Base-by-base conservation (phyloP, 805 yeast species). In the Ascoidea rubescens region DNA sequence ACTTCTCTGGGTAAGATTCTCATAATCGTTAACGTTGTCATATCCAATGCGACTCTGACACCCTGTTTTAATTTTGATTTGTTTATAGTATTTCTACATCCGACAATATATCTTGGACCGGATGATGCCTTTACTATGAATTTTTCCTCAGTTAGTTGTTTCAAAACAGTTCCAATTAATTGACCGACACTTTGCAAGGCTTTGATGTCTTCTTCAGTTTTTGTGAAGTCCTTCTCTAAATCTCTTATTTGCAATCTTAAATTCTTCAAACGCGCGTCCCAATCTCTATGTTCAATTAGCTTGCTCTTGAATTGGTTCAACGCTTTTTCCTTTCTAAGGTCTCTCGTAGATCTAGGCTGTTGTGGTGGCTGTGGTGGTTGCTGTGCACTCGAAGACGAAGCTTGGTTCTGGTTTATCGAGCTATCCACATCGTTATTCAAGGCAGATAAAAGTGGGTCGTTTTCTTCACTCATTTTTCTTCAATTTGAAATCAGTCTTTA, bases 181-280 rank as follows among this genome's bases (percentile, higher is more conserved):
- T 93, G 99, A 4, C 99, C 99, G 56, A 93, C 96, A 57, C 95
- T 84, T 69, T 93, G 99, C 58, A 93, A 74, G 16, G 98, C 98
- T 70, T 89, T 91, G 67, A 93, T 93, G 62, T 93, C 99, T 59
- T 89, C 87, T 66, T 93, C 99, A 1, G 99, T 91, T 73, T 88
- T 89, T 54, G 85, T 91, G 67, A 80, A 93, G 56, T 82, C 82
- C 60, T 79, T 81, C 57, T 89, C 96, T 58, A 89, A 69, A 59
- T 78, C 95, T 66, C 89, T 82, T 71, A 93, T 86, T 57, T 83
- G 79, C 62, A 86, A 70, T 58, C 99, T 79, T 55, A 90, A 74
- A 47, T 82, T 88, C 66, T 88, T 91, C 61, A 93, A 74, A 62
- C 88, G 80, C 47, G 95, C 87, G 64, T 91, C 97, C 87, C 95